phyloP scores from a whole-genome alignment of 1,284 basidiomycete species.

The Malassezia arunalokei region DNA sequence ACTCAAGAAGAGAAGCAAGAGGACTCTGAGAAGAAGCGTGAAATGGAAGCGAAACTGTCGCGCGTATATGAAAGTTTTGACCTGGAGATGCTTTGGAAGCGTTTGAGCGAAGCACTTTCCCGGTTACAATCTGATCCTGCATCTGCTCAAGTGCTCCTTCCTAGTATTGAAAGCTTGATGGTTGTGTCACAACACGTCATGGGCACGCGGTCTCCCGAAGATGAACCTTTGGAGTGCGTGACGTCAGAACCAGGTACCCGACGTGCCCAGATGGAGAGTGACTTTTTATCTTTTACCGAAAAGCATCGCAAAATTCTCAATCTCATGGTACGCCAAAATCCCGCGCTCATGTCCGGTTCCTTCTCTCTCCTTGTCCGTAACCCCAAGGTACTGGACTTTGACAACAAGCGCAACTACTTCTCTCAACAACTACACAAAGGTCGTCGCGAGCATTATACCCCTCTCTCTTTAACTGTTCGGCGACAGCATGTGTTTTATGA shows the following conservation, averaged over 20 bases:
- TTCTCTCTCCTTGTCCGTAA: constrained; percentile 94
- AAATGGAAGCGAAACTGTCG: constrained; percentile 35
- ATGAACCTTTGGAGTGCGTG: constrained; percentile 15
- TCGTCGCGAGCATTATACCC: constrained; percentile 64
- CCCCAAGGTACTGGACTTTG: constrained; percentile 92
- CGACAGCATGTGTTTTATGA: constrained; percentile 91
- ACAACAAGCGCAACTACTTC: constrained; percentile 99
- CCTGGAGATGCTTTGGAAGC: constrained; percentile 35
- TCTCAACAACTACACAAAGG: constrained; percentile 82
- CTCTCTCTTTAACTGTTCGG: constrained; percentile 81
- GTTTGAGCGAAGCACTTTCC: constrained; percentile 34
- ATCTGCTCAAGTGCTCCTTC: constrained; percentile 40
- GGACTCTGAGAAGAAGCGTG: constrained; percentile 30
- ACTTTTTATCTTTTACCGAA: constrained; percentile 89
- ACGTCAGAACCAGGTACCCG: constrained; percentile 17
- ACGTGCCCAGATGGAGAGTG: constrained; percentile 54
- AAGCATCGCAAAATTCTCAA: constrained; percentile 88
- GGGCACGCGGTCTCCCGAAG: neutral
- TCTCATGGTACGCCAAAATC: constrained; percentile 94
- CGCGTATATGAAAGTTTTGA: constrained; percentile 42
- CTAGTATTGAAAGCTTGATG: constrained; percentile 57
- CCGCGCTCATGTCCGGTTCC: constrained; percentile 91
- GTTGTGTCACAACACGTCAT: constrained; percentile 83
- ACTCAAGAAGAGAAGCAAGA: neutral
- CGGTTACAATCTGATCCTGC: constrained; percentile 36